These are phyloP conservation scores for Pilaira anomala DNA, from an alignment of 192 early-diverging fungal species.

Conservation along the genomic window DNA sequence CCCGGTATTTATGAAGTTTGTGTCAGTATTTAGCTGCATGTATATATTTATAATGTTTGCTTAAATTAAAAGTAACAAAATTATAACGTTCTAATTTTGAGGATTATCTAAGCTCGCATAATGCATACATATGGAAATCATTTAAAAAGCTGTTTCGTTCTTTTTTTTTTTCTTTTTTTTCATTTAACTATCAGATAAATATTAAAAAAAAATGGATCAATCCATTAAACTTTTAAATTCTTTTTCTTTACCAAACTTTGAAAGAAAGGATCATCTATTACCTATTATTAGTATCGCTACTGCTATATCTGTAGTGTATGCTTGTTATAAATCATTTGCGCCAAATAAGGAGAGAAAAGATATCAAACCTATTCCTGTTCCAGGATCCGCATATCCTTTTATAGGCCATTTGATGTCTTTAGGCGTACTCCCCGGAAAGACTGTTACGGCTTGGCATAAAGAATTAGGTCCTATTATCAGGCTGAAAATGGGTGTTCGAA, in stretches of 20 bases:
- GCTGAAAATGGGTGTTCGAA: slow-evolving; percentile 3
- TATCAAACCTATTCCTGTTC: slow-evolving; percentile 2
- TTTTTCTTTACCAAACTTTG: background rate
- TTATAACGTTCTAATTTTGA: too few species aligned
- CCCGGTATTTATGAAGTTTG: too few species aligned
- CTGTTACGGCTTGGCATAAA: background rate
- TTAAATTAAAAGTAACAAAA: too few species aligned
- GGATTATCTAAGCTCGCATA: too few species aligned
- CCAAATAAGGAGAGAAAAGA: background rate
- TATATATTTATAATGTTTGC: too few species aligned
- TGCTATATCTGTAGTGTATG: background rate
- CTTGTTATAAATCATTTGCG: background rate
- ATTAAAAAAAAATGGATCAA: too few species aligned
- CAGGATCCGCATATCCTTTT: background rate
- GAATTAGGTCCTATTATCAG: background rate
- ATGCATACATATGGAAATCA: too few species aligned
- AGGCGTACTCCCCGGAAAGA: background rate
- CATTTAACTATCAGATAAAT: too few species aligned
- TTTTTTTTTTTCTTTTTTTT: too few species aligned
- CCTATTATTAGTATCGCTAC: background rate
- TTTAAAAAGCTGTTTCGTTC: too few species aligned
- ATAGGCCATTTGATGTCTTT: slow-evolving; percentile 7
- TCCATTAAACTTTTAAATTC: too few species aligned
- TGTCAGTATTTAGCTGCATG: too few species aligned
- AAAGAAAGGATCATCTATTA: background rate